Evolutionary conservation across 768 basidiomycete species (phyloP).

Genomic region (Naganishia antarctica): DNA sequence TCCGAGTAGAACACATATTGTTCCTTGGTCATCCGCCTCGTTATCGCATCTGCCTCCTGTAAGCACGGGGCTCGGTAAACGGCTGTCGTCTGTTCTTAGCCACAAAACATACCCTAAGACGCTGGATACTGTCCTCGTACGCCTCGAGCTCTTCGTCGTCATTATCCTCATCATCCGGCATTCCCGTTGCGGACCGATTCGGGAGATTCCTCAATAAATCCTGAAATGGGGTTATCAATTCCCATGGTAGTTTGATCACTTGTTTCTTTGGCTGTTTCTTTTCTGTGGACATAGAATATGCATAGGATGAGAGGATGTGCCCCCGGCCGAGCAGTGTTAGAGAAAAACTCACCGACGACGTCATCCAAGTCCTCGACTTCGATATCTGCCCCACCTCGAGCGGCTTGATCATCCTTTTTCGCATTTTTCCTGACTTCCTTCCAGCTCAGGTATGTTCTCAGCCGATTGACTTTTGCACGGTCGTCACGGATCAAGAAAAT

Average conservation of each 20-base stretch:
- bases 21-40: constrained; percentile 90
- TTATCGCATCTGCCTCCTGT: constrained; percentile 90
- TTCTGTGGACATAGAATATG: neutral
- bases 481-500: constrained; percentile 95
- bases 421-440: constrained; percentile 94
- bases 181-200: constrained; percentile 8
- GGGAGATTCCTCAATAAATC: constrained; percentile 60
- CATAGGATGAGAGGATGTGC: neutral
- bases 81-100: neutral
- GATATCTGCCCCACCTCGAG: constrained; percentile 70
- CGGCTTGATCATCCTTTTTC: constrained; percentile 80
- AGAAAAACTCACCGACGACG: constrained; percentile 46
- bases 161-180: constrained; percentile 67
- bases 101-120: constrained; percentile 60
- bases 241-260: constrained; percentile 94
- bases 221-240: constrained; percentile 82
- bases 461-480: constrained; percentile 83
- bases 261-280: constrained; percentile 82
- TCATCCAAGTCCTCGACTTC: constrained; percentile 63
- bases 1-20: constrained; percentile 97
- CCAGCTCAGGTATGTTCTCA: constrained; percentile 91
- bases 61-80: neutral
- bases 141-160: constrained; percentile 95
- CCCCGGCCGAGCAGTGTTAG: too few relatives aligned
- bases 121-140: constrained; percentile 84